Evolutionary conservation across 73 alveolate species (phyloP), one percentile per base, ranked within the genome.

Genomic region (Symbiodinium pilosum): DNA sequence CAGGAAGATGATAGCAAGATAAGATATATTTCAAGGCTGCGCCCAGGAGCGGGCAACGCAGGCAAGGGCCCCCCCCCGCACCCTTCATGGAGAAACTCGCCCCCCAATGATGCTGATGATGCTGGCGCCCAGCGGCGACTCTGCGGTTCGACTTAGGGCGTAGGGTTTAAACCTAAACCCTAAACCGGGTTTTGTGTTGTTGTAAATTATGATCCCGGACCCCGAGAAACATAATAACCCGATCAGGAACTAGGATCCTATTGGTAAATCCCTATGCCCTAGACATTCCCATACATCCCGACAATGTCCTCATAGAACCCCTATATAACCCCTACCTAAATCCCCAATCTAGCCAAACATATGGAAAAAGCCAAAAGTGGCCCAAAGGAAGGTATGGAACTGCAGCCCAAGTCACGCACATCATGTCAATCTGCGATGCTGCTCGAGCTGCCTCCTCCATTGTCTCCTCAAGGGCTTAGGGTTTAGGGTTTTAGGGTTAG

Each of bases 401-500:
- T n/a, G n/a, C n/a, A n/a, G n/a, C n/a, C 97, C 88, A 3, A 47
- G 97, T 11, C 39, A n/a, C 97, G 43, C 97, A 91, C 73, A 5
- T 38, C 97, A 91, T 91, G 81, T 91, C 97, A 34, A 91, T 28
- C 7, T 18, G 40, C 8, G 77, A 41, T 2, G 97, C 97, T 5
- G 97, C 87, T 30, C 30, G 34, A 1, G 97, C 88, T 2, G 97
- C 40, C 39, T 91, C 88, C 85, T 68, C 97, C 97, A 91, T 91
- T 30, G 97, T 91, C 77, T 91, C 97, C 95, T 88, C 26, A 47
- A 47, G 14, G 59, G 59, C 14, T 47, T 47, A 47, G 59, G 59
- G 59, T 47, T 47, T 47, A 47, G 59, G 59, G 59, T 47, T 47
- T 47, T 9, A 14, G 59, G 59, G 6, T 47, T 47, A 47, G 59